Conservation (phyloP, 1,139 yeast genomes). For the Pichia sp. region DNA sequence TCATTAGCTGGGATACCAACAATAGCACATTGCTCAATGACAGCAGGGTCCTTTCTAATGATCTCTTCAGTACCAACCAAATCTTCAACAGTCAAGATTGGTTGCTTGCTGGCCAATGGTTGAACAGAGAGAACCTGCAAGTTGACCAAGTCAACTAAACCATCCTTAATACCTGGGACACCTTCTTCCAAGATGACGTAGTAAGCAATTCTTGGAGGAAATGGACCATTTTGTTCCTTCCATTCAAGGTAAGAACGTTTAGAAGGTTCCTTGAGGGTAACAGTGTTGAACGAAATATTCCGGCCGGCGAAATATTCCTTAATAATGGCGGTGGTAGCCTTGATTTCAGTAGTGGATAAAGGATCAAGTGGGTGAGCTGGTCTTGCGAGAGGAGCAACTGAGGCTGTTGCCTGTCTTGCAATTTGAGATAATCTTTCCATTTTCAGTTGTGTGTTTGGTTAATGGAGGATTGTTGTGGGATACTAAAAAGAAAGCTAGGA, state of each 20-base stretch:
- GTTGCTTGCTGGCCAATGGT: slow-evolving; percentile 59
- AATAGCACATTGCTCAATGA: slow-evolving; percentile 66
- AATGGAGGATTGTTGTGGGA: not conserved
- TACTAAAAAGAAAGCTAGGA: not conserved
- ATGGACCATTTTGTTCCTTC: slow-evolving; percentile 58
- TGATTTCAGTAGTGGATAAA: slow-evolving; percentile 53
- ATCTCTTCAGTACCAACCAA: slow-evolving; percentile 59
- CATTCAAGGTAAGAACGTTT: slow-evolving; percentile 59
- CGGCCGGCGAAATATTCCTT: slow-evolving; percentile 45
- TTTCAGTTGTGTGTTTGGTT: not conserved
- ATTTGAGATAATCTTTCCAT: slow-evolving; percentile 70
- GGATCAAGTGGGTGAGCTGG: slow-evolving; percentile 74
- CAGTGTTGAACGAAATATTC: slow-evolving; percentile 56
- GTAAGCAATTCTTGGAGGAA: slow-evolving; percentile 65
- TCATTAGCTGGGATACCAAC: slow-evolving; percentile 63
- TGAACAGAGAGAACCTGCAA: slow-evolving; percentile 45
- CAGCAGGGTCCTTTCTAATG: slow-evolving; percentile 63
- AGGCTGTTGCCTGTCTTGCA: slow-evolving; percentile 58
- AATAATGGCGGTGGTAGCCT: slow-evolving; percentile 42
- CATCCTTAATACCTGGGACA: slow-evolving; percentile 62
- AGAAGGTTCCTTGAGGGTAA: slow-evolving; percentile 67
- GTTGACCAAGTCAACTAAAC: slow-evolving; percentile 55
- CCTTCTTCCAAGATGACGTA: slow-evolving; percentile 61
- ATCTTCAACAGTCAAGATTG: slow-evolving; percentile 69
- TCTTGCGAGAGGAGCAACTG: slow-evolving; percentile 47